Evolutionary conservation across 1,284 basidiomycete species (phyloP), one percentile per base, ranked within the genome.

Genomic region (Volvariella surrecta): DNA sequence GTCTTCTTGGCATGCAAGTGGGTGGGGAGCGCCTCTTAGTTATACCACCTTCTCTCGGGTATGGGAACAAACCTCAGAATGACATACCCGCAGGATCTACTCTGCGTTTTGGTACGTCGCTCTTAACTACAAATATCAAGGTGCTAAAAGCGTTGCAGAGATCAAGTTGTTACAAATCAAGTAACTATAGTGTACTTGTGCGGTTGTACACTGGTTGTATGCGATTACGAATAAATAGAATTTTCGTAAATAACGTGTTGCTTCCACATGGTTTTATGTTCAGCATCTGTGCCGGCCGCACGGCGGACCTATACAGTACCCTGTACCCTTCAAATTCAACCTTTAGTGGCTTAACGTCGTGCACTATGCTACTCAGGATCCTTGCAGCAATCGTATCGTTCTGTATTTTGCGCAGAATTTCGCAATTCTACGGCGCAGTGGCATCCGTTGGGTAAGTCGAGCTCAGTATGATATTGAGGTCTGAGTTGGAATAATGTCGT

Each of bases 1-100:
- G 94, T 43, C 73, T 98, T 47, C 79, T 71, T 45, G 95, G 94
- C 40, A 96, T 98, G 92, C 79, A 85, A 53, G 81, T 86, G 39
- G 93, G 90, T 43, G 90, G 91, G 32, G 93, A 97, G 66, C 82
- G 94, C 45, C 67, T 82, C 48, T 71, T 98, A 51, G 82, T 77
- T 39, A 75, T 94, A 48, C 89, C 92, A 24, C 65, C 86, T 13
- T 57, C 67, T 10, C 69, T 86, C 67, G 86, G 58, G 10, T 89
- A 89, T 48, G 87, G 87, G 34, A 79, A 76, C 49, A 68, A 67
- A 50, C 71, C 69, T 42, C 58, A 56, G 19, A 58, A 52, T 3
- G 64, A 53, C 8, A 86, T 88, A 46, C 87, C 86, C 45, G 51
- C 73, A 24, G 82, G 81, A 57, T 76, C 87, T 3, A 85, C 80